Evolutionary conservation across 352 stramenopile species (phyloP).

Genomic region (Phytophthora vignae): DNA sequence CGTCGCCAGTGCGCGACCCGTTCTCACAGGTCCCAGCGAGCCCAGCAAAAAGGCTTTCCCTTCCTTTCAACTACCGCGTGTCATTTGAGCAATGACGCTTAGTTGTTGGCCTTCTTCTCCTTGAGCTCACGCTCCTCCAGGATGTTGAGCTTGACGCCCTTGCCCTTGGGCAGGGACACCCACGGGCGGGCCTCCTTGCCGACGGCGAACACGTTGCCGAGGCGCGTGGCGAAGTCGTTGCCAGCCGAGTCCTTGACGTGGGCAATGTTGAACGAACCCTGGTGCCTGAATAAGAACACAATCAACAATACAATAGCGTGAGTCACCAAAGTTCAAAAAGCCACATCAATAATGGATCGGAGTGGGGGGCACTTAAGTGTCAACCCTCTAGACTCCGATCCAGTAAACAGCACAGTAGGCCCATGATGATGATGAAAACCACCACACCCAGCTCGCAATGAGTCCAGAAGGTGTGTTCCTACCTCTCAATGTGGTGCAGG

Average conservation of each 20-base stretch:
- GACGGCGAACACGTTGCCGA: slow-evolving; percentile 98
- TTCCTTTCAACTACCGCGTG: slow-evolving; percentile 21
- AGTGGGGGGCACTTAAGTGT: not conserved
- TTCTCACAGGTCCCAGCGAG: slow-evolving; percentile 27
- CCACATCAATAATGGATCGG: slow-evolving; percentile 5
- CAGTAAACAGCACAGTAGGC: slow-evolving; percentile 9
- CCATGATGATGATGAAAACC: slow-evolving; percentile 34
- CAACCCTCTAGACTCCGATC: not conserved
- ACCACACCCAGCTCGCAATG: slow-evolving; percentile 91
- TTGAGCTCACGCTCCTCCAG: slow-evolving; percentile 93
- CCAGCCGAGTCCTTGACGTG: slow-evolving; percentile 98
- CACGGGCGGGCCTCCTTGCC: slow-evolving; percentile 93
- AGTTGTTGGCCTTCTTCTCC: slow-evolving; percentile 82
- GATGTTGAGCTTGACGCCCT: slow-evolving; percentile 99
- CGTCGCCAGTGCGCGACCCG: slow-evolving; percentile 17
- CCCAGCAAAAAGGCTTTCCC: slow-evolving; percentile 6
- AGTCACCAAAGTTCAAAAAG: slow-evolving; percentile 18
- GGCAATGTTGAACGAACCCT: slow-evolving; percentile 99
- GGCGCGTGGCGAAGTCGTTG: slow-evolving; percentile 97
- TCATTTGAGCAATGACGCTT: slow-evolving; percentile 27
- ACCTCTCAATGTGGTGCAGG: slow-evolving; percentile 97
- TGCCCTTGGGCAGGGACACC: slow-evolving; percentile 97
- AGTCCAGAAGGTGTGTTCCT: slow-evolving; percentile 92
- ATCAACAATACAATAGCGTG: slow-evolving; percentile 34
- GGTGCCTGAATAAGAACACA: slow-evolving; percentile 83